These are phyloP conservation scores for Aureobasidium zeae DNA, from an alignment of 2,329 filamentous ascomycete species.

Conservation along the genomic window DNA sequence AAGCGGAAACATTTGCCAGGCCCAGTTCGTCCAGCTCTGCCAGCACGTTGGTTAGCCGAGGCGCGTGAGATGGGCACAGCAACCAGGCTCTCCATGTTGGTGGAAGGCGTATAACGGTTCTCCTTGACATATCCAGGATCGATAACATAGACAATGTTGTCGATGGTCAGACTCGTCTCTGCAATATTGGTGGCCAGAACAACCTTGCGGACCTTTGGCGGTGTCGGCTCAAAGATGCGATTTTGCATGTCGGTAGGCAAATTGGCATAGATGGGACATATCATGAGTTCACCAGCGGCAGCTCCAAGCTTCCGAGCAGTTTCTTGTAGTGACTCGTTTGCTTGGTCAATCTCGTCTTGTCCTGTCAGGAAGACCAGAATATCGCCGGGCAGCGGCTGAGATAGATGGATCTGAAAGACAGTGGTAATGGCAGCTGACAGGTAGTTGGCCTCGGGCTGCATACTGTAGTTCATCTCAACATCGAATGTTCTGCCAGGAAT, in stretches of 20 bases:
- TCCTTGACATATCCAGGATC: constrained; percentile 94
- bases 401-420: constrained; percentile 88
- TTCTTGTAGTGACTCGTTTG: constrained; percentile 73
- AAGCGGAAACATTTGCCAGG: constrained; percentile 89
- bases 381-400: constrained; percentile 66
- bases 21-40: constrained; percentile 82
- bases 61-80: constrained; percentile 87
- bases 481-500: constrained; percentile 83
- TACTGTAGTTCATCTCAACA: constrained; percentile 85
- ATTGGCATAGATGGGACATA: constrained; percentile 91
- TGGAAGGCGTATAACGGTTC: constrained; percentile 83
- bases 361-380: constrained; percentile 93
- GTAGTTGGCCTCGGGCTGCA: constrained; percentile 88
- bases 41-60: constrained; percentile 84
- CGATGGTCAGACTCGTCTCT: constrained; percentile 89
- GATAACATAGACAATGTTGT: constrained; percentile 92
- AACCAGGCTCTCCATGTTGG: constrained; percentile 84
- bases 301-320: constrained; percentile 79
- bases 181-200: constrained; percentile 95
- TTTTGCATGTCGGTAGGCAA: constrained; percentile 82
- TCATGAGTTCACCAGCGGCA: constrained; percentile 75
- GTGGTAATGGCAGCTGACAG: constrained; percentile 85
- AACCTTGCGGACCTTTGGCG: constrained; percentile 75
- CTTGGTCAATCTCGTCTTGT: constrained; percentile 90
- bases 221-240: constrained; percentile 91